Conservation (phyloP, 2,329 filamentous ascomycete genomes). For the Ceratocystis harringtonii region DNA sequence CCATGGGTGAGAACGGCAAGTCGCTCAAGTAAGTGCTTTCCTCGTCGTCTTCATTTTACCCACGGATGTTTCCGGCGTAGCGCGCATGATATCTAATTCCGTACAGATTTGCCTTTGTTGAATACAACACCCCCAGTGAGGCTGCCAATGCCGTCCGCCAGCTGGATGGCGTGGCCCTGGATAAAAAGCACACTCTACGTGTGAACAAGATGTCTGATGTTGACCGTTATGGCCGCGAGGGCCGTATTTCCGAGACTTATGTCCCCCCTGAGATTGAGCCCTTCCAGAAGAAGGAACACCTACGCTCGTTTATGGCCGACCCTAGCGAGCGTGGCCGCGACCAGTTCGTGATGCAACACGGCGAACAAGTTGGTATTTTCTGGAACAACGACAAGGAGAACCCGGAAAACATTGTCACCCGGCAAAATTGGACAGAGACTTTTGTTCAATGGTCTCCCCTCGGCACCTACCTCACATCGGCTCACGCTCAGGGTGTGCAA, state of each 20-base stretch:
- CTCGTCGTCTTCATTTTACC: background rate
- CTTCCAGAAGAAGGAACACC: slow-evolving; percentile 89
- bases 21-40: slow-evolving; percentile 56
- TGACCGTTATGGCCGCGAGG: slow-evolving; percentile 88
- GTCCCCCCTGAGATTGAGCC: slow-evolving; percentile 63
- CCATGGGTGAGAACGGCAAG: slow-evolving; percentile 71
- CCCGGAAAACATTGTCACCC: slow-evolving; percentile 79
- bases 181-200: slow-evolving; percentile 89
- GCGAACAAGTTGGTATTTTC: slow-evolving; percentile 83
- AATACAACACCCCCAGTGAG: slow-evolving; percentile 83
- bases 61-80: background rate
- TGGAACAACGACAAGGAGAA: slow-evolving; percentile 96
- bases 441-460: slow-evolving; percentile 97
- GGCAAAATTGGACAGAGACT: slow-evolving; percentile 92
- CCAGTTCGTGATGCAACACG: slow-evolving; percentile 88
- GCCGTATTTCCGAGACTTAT: slow-evolving; percentile 85
- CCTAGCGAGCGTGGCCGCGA: slow-evolving; percentile 66
- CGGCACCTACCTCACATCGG: slow-evolving; percentile 85
- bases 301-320: slow-evolving; percentile 86
- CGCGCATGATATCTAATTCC: slow-evolving; percentile 8
- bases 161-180: slow-evolving; percentile 72
- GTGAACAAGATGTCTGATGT: slow-evolving; percentile 99
- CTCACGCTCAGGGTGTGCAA: slow-evolving; percentile 92
- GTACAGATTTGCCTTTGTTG: slow-evolving; percentile 82
- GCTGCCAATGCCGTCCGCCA: slow-evolving; percentile 78